These are phyloP conservation scores for Phaeosphaeriaceae sp. DNA, from an alignment of 2,329 filamentous ascomycete species.

Conservation along the genomic window DNA sequence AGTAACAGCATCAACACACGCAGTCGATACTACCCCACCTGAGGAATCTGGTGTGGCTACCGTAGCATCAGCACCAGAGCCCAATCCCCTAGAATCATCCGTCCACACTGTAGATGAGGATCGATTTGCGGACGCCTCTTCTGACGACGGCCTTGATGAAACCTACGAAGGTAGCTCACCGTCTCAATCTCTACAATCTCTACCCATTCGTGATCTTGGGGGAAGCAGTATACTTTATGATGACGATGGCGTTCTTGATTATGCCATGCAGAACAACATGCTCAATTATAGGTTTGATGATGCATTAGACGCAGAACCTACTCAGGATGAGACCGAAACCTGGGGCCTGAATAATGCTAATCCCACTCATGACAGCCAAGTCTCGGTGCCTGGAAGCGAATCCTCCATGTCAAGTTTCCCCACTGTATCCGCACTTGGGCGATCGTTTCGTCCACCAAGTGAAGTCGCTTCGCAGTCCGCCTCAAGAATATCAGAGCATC, in stretches of 20 bases:
- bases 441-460: conserved; percentile 19
- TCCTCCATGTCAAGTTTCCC: conserved; percentile 27
- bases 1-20: conserved; percentile 2
- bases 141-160: conserved; percentile 39
- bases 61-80: conserved; percentile 7
- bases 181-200: conserved; percentile 14
- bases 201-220: conserved; percentile 22
- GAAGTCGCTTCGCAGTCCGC: conserved; percentile 12
- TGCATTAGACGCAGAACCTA: conserved; percentile 7
- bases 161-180: conserved; percentile 12
- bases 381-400: conserved; percentile 20
- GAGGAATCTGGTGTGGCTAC: conserved; percentile 3
- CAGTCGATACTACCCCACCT: conserved; percentile 2
- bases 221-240: conserved; percentile 42
- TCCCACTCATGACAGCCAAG: conserved; percentile 17
- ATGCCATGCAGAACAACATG: conserved; percentile 41
- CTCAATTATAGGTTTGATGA: conserved; percentile 34
- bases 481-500: conserved; percentile 11
- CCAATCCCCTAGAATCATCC: conserved; percentile 28
- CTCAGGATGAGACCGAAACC: conserved; percentile 1
- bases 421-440: conserved; percentile 33
- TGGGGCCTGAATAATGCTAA: conserved; percentile 16
- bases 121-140: conserved; percentile 50
- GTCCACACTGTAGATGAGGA: conserved; percentile 47
- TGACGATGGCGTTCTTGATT: conserved; percentile 43